phyloP scores from a whole-genome alignment of 2,329 filamentous ascomycete genomes.

The Colletotrichum sojae region DNA sequence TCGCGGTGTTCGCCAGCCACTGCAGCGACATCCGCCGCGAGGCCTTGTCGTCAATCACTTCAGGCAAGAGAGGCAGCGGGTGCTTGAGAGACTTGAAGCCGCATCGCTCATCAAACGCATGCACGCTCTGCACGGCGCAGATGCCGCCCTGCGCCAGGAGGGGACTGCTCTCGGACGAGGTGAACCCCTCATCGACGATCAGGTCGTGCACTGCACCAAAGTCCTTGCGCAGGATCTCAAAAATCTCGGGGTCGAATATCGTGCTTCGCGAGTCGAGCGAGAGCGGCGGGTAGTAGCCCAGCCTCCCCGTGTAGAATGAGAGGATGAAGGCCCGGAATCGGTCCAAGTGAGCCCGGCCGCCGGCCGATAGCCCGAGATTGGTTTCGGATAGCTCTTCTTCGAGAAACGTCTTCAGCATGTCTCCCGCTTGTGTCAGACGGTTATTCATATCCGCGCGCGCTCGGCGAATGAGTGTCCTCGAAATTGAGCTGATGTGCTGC shows the following conservation, averaged over 20 bases:
- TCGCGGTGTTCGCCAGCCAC: conserved; percentile 54
- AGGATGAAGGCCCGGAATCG: conserved; percentile 79
- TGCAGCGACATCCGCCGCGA: conserved; percentile 50
- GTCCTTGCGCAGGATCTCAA: conserved; percentile 75
- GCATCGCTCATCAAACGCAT: conserved; percentile 75
- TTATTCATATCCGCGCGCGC: conserved; percentile 76
- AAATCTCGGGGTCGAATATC: conserved; percentile 71
- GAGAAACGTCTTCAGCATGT: conserved; percentile 76
- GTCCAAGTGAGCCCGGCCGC: conserved; percentile 77
- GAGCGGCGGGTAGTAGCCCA: conserved; percentile 80
- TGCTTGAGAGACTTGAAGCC: conserved; percentile 73
- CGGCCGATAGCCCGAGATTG: conserved; percentile 74
- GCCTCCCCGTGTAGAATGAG: conserved; percentile 74
- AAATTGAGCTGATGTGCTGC: conserved; percentile 65
- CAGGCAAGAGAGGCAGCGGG: conserved; percentile 77
- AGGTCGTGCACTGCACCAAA: conserved; percentile 80
- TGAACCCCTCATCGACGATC: conserved; percentile 74
- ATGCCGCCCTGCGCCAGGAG: conserved; percentile 75
- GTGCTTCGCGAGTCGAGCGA: conserved; percentile 54
- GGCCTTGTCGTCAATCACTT: conserved; percentile 49
- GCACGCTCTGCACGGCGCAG: conserved; percentile 77
- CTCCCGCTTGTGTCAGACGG: conserved; percentile 70
- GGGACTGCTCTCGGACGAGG: conserved; percentile 63
- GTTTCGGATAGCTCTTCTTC: conserved; percentile 78
- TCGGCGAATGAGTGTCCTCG: conserved; percentile 75